Base-by-base conservation (phyloP, 192 early-diverging fungal species). In the Rhizophagus sp. region DNA sequence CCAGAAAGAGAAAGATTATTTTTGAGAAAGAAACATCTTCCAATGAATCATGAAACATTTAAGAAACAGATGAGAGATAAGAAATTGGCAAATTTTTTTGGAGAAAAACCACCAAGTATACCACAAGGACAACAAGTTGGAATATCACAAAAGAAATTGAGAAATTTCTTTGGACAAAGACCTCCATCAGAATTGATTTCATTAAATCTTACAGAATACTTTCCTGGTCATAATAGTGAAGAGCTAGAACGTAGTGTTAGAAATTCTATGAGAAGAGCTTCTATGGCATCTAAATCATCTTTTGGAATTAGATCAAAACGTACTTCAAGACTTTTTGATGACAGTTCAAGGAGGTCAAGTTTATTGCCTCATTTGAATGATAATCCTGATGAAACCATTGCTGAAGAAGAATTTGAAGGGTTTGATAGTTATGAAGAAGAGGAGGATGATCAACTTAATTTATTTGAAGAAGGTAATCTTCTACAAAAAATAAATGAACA, bases 181-280 rank as follows among this genome's bases (percentile, higher is more conserved):
- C 98, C 98, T 12, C 95, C 94, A 0, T 95, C 96, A 13, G 96
- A 98, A 84, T 87, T 95, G 57, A 97, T 99, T 82, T 95, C 94
- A 33, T 93, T 93, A 78, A 94, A 98, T 77, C 88, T 99, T 50
- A 89, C 92, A 69, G 93, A 95, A 78, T 99, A 95, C 83, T 99
- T 99, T 83, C 97, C 97, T 3, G 85, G 85, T 17, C 85, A 86
- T 75, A 78, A 82, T 81, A 84, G 68, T 57, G 78, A 79, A 70
- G 78, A 79, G 15, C 39, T 79, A 41, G 67, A 68, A 62, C 65
- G 78, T 36, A 79, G 78, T 79, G 67, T 49, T 57, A 79, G 78
- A 70, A 62, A 41, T 68, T 79, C 25, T 44, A 82, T 17, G 64
- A 86, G 61, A 87, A 84, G 65, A 70, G 81, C 11, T 71, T 84